These are phyloP conservation scores for Globisporangium lucens DNA, from an alignment of 352 stramenopile genomes.

Conservation along the genomic window DNA sequence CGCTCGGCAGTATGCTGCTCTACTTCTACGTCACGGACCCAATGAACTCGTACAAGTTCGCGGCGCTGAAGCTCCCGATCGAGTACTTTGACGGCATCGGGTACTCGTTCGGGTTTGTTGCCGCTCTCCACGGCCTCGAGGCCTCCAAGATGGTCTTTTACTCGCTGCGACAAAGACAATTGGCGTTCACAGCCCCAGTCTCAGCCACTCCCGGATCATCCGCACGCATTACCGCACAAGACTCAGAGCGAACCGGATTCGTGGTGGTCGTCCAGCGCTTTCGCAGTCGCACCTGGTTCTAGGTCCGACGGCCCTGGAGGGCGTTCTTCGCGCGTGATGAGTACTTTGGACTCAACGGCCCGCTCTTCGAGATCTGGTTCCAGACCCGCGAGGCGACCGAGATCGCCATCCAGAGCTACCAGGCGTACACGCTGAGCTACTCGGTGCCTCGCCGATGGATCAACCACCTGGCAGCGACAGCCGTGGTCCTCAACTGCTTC, in stretches of 20 bases:
- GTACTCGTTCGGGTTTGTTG: constrained; percentile 1
- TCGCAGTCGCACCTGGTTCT: background rate
- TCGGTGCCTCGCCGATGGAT: constrained; percentile 21
- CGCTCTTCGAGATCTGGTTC: constrained; percentile 17
- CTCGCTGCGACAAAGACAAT: background rate
- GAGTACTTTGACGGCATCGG: background rate
- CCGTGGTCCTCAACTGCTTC: constrained; percentile 21
- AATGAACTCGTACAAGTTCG: background rate
- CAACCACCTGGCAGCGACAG: constrained; percentile 17
- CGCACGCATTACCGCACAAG: background rate
- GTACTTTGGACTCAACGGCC: constrained; percentile 17
- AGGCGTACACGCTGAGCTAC: constrained; percentile 19
- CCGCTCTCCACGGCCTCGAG: background rate
- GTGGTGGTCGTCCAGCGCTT: background rate
- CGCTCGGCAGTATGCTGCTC: background rate
- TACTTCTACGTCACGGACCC: background rate
- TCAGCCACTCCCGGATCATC: background rate
- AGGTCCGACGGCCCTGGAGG: background rate
- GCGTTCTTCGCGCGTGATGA: constrained; percentile 20
- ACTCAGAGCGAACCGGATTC: background rate
- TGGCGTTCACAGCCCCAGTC: background rate
- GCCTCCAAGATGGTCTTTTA: background rate
- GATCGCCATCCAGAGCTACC: constrained; percentile 25
- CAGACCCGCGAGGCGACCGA: constrained; percentile 15
- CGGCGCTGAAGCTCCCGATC: background rate